phyloP scores from a whole-genome alignment of 2,329 filamentous ascomycete genomes.

The Ophiostoma tasmaniense region DNA sequence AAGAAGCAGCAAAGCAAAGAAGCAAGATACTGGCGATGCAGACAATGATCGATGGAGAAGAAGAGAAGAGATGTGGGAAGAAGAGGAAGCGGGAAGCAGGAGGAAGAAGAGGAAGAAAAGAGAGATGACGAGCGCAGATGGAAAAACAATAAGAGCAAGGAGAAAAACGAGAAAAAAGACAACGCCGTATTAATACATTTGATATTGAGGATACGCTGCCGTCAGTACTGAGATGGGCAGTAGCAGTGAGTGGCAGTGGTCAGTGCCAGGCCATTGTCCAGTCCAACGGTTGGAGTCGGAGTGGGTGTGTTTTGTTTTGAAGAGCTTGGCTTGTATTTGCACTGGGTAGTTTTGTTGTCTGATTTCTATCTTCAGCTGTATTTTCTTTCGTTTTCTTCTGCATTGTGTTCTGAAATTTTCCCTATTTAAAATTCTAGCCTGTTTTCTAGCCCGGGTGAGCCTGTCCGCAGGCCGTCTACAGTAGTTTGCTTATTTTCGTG shows the following conservation, averaged over 20 bases:
- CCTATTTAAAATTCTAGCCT: background rate
- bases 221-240: background rate
- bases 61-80: background rate
- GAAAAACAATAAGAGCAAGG: background rate
- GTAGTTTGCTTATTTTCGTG: background rate
- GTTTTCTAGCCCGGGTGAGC: background rate
- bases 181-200: background rate
- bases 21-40: too few relatives aligned
- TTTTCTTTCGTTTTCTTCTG: background rate
- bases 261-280: background rate
- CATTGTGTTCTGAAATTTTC: background rate
- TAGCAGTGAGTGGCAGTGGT: background rate
- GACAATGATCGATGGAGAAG: background rate
- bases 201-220: background rate
- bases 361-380: too few relatives aligned
- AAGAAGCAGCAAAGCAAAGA: background rate
- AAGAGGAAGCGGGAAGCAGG: background rate
- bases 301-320: slow-evolving; percentile 2
- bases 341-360: background rate
- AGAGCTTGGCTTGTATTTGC: background rate
- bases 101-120: background rate
- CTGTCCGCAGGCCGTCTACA: background rate
- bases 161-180: background rate
- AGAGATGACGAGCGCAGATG: background rate
- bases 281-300: slow-evolving; percentile 7